These are phyloP conservation scores for Linnemannia zychae DNA, from an alignment of 192 early-diverging fungal genomes.

Conservation along the genomic window DNA sequence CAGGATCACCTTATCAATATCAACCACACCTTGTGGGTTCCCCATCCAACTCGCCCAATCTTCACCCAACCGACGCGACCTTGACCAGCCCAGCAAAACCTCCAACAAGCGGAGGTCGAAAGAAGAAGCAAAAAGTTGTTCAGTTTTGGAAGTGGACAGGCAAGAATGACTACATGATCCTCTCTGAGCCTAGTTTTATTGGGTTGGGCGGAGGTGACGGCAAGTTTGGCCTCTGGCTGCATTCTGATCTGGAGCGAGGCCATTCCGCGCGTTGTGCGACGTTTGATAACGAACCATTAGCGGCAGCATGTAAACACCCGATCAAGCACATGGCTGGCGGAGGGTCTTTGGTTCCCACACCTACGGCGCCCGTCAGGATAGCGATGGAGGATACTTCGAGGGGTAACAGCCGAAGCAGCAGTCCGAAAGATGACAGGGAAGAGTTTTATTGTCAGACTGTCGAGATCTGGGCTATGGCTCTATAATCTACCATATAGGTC, in stretches of 20 bases:
- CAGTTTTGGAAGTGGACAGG: conserved; percentile 79
- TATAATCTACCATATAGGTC: conserved; percentile 11
- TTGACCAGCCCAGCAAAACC: not conserved
- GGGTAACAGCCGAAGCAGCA: conserved; percentile 21
- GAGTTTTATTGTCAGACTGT: conserved; percentile 55
- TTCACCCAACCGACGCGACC: conserved; percentile 11
- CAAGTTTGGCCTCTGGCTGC: conserved; percentile 82
- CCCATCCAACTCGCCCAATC: conserved; percentile 4
- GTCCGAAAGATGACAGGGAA: conserved; percentile 38
- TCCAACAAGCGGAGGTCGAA: conserved; percentile 9
- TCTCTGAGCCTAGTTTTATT: conserved; percentile 79
- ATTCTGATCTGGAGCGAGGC: conserved; percentile 77
- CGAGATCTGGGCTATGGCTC: conserved; percentile 46
- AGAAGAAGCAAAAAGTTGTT: conserved; percentile 44
- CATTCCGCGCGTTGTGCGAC: conserved; percentile 77
- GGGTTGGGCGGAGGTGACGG: conserved; percentile 86
- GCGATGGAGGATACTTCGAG: not conserved
- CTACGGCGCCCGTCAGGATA: not conserved
- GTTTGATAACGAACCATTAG: conserved; percentile 81
- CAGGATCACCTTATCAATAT: not conserved
- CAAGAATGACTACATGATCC: conserved; percentile 84
- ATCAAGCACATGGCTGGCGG: not conserved
- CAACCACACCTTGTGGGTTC: not conserved
- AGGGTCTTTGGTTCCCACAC: not conserved
- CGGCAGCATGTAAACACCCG: conserved; percentile 40